phyloP scores from a whole-genome alignment of 257 asterid genomes.

The Ilex aquifolium region DNA sequence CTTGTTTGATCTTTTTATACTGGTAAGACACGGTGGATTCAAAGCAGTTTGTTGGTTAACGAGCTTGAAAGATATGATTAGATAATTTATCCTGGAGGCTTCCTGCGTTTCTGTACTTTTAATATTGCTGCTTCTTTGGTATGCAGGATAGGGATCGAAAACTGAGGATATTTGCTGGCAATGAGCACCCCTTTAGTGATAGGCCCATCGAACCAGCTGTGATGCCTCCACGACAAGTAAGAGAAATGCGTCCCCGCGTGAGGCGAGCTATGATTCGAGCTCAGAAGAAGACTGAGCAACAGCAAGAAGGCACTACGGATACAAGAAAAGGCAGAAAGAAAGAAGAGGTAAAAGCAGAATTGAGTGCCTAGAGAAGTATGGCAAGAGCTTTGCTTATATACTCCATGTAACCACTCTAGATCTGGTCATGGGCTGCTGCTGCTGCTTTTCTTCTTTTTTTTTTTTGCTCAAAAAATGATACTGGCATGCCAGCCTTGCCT shows the following conservation, averaged over 20 bases:
- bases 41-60: too few species aligned
- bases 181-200: conserved; percentile 87
- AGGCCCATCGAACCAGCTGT: conserved; percentile 56
- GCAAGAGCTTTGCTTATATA: background rate
- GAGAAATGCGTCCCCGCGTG: conserved; percentile 88
- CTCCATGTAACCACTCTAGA: background rate
- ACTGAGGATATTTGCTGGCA: conserved; percentile 77
- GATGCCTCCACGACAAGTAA: conserved; percentile 89
- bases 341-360: conserved; percentile 33
- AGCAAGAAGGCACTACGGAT: conserved; percentile 40
- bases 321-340: conserved; percentile 60
- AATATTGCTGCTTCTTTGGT: background rate
- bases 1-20: too few species aligned
- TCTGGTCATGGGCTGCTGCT: too few species aligned
- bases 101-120: background rate
- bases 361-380: conserved; percentile 20
- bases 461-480: too few species aligned
- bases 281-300: conserved; percentile 83
- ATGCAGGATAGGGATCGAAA: conserved; percentile 83
- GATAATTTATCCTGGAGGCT: conserved; percentile 1
- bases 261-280: conserved; percentile 89
- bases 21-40: too few species aligned
- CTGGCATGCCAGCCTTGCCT: too few species aligned
- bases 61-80: background rate
- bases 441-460: too few species aligned